Evolutionary conservation across 768 basidiomycete genomes (phyloP).

Genomic region (Leccinum broughii): DNA sequence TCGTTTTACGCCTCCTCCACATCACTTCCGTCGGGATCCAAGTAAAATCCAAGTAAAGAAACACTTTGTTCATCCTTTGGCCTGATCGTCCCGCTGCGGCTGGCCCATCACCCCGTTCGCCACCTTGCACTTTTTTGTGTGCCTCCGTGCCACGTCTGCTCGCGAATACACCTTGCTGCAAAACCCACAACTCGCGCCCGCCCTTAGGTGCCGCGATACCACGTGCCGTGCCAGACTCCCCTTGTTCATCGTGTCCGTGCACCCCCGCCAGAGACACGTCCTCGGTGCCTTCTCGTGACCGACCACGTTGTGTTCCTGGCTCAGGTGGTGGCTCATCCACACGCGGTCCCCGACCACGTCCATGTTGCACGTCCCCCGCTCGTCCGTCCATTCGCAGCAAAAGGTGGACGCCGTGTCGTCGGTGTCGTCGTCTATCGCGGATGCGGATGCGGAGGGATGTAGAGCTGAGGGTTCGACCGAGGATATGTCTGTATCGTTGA

Average conservation of each 20-base stretch:
- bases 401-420: conserved; percentile 10
- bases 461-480: not conserved
- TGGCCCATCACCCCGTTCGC: conserved; percentile 14
- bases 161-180: conserved; percentile 31
- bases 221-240: conserved; percentile 28
- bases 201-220: conserved; percentile 23
- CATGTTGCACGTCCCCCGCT: conserved; percentile 24
- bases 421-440: not conserved
- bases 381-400: conserved; percentile 26
- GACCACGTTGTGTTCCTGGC: conserved; percentile 16
- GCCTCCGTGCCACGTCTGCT: conserved; percentile 26
- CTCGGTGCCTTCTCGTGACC: conserved; percentile 20
- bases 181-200: conserved; percentile 21
- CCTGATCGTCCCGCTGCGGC: not conserved
- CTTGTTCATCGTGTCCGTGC: conserved; percentile 28
- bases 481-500: not conserved
- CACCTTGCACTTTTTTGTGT: conserved; percentile 28
- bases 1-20: too few relatives aligned
- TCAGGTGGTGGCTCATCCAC: conserved; percentile 28
- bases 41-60: too few relatives aligned
- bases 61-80: not conserved
- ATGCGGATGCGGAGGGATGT: not conserved
- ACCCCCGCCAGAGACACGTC: conserved; percentile 25
- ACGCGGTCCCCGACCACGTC: conserved; percentile 16
- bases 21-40: too few relatives aligned